Evolutionary conservation across 2,329 filamentous ascomycete species (phyloP).

Genomic region (Chaetomiaceae sp.): DNA sequence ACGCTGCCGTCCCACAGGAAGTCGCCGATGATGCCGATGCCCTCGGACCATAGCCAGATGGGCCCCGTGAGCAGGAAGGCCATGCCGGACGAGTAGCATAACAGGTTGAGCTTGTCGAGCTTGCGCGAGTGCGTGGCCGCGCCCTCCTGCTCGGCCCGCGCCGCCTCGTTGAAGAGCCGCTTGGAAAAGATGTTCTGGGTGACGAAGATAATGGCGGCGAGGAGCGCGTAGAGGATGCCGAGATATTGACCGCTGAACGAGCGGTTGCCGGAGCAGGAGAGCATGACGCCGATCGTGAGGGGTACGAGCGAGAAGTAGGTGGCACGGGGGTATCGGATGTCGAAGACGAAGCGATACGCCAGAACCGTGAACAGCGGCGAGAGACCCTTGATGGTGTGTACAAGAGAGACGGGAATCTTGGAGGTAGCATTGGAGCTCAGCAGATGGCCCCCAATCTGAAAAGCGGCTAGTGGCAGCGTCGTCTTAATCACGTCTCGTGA

Average conservation of each 20-base stretch:
- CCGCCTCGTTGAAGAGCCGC: slow-evolving; percentile 91
- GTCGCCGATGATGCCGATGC: slow-evolving; percentile 68
- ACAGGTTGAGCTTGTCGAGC: slow-evolving; percentile 90
- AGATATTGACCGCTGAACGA: slow-evolving; percentile 77
- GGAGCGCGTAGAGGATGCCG: slow-evolving; percentile 82
- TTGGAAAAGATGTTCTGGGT: slow-evolving; percentile 99
- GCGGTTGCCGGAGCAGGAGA: slow-evolving; percentile 83
- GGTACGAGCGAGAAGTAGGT: slow-evolving; percentile 90
- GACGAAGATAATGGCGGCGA: slow-evolving; percentile 91
- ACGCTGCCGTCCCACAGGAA: slow-evolving; percentile 77
- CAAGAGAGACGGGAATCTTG: slow-evolving; percentile 90
- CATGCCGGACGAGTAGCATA: slow-evolving; percentile 94
- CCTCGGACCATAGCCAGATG: slow-evolving; percentile 91
- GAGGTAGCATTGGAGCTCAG: slow-evolving; percentile 90
- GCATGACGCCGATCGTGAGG: slow-evolving; percentile 86
- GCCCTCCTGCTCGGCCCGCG: slow-evolving; percentile 72
- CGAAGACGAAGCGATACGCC: slow-evolving; percentile 83
- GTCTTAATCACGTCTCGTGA: slow-evolving; percentile 75
- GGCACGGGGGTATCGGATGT: slow-evolving; percentile 77
- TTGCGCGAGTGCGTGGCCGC: slow-evolving; percentile 61
- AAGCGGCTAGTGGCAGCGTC: slow-evolving; percentile 84
- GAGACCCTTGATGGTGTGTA: slow-evolving; percentile 97
- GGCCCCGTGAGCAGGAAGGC: slow-evolving; percentile 84
- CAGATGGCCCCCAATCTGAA: slow-evolving; percentile 90
- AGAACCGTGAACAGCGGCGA: slow-evolving; percentile 93